Percentiles rank a stretch among this genome's conserved stretches.
phyloP scores from a whole-genome alignment of 352 stramenopile genomes.

The Globisporangium splendens region DNA sequence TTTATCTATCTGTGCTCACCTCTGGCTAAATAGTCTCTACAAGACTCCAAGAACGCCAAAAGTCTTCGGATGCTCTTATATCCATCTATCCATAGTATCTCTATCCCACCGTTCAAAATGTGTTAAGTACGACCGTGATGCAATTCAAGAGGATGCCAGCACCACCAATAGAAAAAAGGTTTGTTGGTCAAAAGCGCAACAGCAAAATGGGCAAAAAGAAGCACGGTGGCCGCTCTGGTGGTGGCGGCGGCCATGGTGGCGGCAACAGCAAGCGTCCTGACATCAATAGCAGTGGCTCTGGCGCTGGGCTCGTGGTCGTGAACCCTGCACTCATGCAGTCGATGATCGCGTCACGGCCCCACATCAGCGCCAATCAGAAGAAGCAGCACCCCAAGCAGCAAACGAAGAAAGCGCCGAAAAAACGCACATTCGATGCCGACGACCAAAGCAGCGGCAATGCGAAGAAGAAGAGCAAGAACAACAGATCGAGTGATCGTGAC shows the following conservation, averaged over 20 bases:
- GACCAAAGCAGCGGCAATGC: slow-evolving; percentile 1
- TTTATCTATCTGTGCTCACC: too few relatives aligned
- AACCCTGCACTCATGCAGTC: slow-evolving; percentile 24
- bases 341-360: slow-evolving; percentile 3
- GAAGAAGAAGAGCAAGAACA: slow-evolving; percentile 9
- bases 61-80: too few relatives aligned
- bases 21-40: too few relatives aligned
- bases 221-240: too few relatives aligned
- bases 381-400: slow-evolving; percentile 7
- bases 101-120: too few relatives aligned
- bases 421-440: slow-evolving; percentile 11
- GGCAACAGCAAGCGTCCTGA: neutral
- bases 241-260: too few relatives aligned
- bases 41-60: too few relatives aligned
- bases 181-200: neutral
- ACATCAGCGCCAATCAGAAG: slow-evolving; percentile 4
- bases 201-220: slow-evolving; percentile 14
- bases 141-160: neutral
- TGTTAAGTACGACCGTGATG: neutral
- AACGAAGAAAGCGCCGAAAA: slow-evolving; percentile 12
- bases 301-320: slow-evolving; percentile 8
- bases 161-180: neutral
- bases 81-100: too few relatives aligned
- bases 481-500: neutral
- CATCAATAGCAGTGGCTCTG: neutral